phyloP scores from a whole-genome alignment of 75 land plant genomes.

The Cunninghamia lanceolata region DNA sequence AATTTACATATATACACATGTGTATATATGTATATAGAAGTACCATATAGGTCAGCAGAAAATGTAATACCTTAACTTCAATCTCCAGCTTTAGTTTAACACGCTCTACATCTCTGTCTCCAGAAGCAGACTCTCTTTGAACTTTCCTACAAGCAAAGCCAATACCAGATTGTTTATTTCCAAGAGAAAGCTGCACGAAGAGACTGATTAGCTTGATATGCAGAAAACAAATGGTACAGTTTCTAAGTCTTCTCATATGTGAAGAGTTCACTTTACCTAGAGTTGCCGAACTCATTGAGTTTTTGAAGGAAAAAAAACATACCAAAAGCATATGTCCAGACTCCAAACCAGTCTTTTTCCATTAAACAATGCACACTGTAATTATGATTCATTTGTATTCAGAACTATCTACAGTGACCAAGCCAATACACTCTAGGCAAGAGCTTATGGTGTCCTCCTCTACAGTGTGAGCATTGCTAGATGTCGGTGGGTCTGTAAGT shows the following conservation, averaged over 20 bases:
- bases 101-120: slow-evolving; percentile 84
- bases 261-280: neutral
- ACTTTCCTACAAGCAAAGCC: slow-evolving; percentile 62
- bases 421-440: neutral
- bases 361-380: neutral
- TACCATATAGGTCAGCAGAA: neutral
- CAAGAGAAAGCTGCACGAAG: neutral
- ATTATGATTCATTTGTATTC: neutral
- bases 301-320: neutral
- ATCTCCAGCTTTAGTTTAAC: slow-evolving; percentile 81
- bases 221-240: neutral
- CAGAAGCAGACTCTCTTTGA: slow-evolving; percentile 66
- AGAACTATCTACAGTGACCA: neutral
- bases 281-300: neutral
- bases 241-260: neutral
- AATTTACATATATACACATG: neutral
- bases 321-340: neutral
- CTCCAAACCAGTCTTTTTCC: neutral
- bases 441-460: neutral
- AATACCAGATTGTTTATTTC: neutral
- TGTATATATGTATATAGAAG: neutral
- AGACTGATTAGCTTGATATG: neutral
- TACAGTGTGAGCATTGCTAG: neutral
- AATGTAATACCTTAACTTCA: slow-evolving; percentile 63
- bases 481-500: neutral